Conservation (phyloP, 1,139 yeast species). For the Blastobotrys illinoisensis region DNA sequence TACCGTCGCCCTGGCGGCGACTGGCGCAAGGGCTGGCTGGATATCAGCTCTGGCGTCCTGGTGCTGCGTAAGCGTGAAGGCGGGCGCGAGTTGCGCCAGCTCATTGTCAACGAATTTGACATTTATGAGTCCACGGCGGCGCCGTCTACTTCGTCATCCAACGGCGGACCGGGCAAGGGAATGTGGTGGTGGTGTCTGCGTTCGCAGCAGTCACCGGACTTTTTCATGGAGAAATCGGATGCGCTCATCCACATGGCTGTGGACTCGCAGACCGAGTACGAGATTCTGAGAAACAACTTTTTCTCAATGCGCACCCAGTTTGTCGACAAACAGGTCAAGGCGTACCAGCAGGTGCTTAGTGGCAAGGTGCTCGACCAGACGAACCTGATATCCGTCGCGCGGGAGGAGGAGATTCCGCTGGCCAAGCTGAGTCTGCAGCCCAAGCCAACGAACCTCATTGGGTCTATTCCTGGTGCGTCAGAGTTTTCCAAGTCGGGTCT, state of each 20-base stretch:
- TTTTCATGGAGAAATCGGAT: conserved; percentile 21
- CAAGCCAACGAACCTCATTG: not conserved
- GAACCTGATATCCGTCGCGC: not conserved
- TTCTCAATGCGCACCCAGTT: conserved; percentile 26
- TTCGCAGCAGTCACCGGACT: conserved; percentile 25
- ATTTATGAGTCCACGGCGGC: conserved; percentile 23
- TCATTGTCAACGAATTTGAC: conserved; percentile 21
- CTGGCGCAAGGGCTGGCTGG: conserved; percentile 18
- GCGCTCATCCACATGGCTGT: conserved; percentile 25
- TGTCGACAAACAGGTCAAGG: conserved; percentile 12
- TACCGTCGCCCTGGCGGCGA: conserved; percentile 15
- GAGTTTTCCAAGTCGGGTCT: conserved; percentile 11
- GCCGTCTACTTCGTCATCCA: no score
- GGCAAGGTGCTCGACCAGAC: conserved; percentile 1
- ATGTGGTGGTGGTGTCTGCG: conserved; percentile 14
- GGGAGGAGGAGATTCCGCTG: conserved; percentile 8
- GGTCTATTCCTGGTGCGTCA: not conserved
- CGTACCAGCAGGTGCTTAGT: conserved; percentile 2
- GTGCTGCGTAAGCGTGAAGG: conserved; percentile 10
- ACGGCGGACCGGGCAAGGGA: conserved; percentile 19
- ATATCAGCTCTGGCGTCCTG: conserved; percentile 11
- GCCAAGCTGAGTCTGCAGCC: conserved; percentile 8
- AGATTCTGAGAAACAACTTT: conserved; percentile 27
- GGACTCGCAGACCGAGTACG: conserved; percentile 25
- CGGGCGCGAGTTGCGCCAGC: conserved; percentile 9